A percentile compares a stretch with the other conserved stretches of the same genome.
Conservation (phyloP, 768 basidiomycete genomes). For the Boletus speciosus region DNA sequence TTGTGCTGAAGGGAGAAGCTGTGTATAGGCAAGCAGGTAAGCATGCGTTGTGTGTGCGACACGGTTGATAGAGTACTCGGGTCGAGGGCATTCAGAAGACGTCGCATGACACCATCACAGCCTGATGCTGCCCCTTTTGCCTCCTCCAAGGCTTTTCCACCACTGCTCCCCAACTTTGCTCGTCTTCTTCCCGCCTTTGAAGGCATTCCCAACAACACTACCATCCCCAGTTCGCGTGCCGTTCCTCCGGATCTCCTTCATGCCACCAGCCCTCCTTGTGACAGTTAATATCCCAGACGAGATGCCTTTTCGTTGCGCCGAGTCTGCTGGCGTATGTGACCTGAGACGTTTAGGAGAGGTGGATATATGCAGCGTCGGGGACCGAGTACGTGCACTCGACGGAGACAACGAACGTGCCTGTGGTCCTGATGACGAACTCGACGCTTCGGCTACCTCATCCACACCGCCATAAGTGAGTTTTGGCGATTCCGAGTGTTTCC, state of each 20-base stretch:
- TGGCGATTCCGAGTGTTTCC: slow-evolving; percentile 8
- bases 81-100: not conserved
- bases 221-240: not conserved
- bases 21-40: too few species aligned
- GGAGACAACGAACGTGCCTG: not conserved
- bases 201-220: not conserved
- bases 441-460: not conserved
- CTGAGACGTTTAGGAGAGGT: not conserved
- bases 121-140: slow-evolving; percentile 4
- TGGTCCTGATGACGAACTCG: not conserved
- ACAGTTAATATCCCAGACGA: slow-evolving; percentile 61
- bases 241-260: slow-evolving; percentile 11
- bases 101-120: not conserved
- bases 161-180: slow-evolving; percentile 28
- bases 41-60: too few species aligned
- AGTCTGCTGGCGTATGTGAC: not conserved
- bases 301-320: slow-evolving; percentile 45
- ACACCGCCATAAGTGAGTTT: not conserved
- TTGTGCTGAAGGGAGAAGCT: too few species aligned
- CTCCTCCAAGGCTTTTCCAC: slow-evolving; percentile 43
- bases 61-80: not conserved
- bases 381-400: not conserved
- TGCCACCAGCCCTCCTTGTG: slow-evolving; percentile 29
- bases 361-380: not conserved
- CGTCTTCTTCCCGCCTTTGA: not conserved